phyloP scores from a whole-genome alignment of 164 flowering plant genomes.

The Magnolia officinalis region DNA sequence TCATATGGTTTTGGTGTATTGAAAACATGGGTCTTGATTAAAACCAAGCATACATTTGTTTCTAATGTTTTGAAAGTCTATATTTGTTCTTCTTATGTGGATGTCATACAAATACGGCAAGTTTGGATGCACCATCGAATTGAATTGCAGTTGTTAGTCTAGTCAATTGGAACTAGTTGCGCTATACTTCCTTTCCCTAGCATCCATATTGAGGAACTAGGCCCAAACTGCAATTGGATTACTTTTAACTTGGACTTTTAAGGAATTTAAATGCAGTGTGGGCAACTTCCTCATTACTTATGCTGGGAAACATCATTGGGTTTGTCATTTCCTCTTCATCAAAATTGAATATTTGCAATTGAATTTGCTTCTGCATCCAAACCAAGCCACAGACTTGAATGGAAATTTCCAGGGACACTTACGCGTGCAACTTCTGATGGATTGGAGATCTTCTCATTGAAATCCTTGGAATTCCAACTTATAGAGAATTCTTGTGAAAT shows the following conservation, averaged over 20 bases:
- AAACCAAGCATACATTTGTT: background rate
- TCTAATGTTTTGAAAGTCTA: background rate
- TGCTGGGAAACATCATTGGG: too few relatives aligned
- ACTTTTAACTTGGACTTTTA: background rate
- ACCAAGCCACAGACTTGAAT: background rate
- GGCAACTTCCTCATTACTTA: background rate
- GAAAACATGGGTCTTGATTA: background rate
- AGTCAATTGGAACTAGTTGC: too few relatives aligned
- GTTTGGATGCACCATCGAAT: too few relatives aligned
- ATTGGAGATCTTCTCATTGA: constrained; percentile 39
- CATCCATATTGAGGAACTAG: too few relatives aligned
- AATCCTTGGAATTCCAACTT: constrained; percentile 54
- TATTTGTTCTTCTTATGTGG: background rate
- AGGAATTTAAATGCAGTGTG: background rate
- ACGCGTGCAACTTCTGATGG: constrained; percentile 34
- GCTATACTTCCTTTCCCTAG: too few relatives aligned
- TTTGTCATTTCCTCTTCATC: background rate
- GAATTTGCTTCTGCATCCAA: background rate
- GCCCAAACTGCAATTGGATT: too few relatives aligned
- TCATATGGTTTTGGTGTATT: too few relatives aligned
- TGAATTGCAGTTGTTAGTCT: too few relatives aligned
- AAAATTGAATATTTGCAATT: background rate
- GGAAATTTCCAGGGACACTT: constrained; percentile 11
- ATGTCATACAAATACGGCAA: too few relatives aligned
- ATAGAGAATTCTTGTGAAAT: constrained; percentile 52